These are phyloP conservation scores for Pichia ethanolica DNA, from an alignment of 805 yeast species.

Conservation along the genomic window DNA sequence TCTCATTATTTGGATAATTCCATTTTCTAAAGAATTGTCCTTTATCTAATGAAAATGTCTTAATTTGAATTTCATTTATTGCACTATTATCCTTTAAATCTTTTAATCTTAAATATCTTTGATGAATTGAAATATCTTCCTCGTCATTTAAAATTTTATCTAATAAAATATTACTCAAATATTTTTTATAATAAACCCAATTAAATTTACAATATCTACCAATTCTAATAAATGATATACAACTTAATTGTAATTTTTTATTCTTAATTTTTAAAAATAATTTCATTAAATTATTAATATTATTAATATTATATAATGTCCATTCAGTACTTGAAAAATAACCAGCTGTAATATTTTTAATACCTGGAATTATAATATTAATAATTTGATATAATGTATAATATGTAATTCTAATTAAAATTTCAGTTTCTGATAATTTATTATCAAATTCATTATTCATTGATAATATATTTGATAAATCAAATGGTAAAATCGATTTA, in stretches of 20 bases:
- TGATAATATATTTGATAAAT: slow-evolving; percentile 6
- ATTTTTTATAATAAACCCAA: not conserved
- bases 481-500: slow-evolving; percentile 9
- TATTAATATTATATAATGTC: no score
- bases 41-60: slow-evolving; percentile 1
- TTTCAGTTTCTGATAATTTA: no score
- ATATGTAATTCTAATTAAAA: no score
- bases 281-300: not conserved
- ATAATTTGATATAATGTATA: no score
- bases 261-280: not conserved
- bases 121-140: not conserved
- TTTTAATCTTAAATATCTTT: not conserved
- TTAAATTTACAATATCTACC: slow-evolving; percentile 4
- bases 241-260: not conserved
- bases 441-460: not conserved
- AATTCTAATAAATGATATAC: slow-evolving; percentile 4
- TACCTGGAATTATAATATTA: no score
- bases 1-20: slow-evolving; percentile 1
- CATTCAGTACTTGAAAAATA: no score
- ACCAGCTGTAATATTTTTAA: no score
- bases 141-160: not conserved
- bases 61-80: not conserved
- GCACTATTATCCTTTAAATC: not conserved
- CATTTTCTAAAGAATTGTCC: slow-evolving; percentile 4
- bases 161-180: not conserved